phyloP scores from a whole-genome alignment of 2,329 filamentous ascomycete species.

The Fusarium vanettenii region DNA sequence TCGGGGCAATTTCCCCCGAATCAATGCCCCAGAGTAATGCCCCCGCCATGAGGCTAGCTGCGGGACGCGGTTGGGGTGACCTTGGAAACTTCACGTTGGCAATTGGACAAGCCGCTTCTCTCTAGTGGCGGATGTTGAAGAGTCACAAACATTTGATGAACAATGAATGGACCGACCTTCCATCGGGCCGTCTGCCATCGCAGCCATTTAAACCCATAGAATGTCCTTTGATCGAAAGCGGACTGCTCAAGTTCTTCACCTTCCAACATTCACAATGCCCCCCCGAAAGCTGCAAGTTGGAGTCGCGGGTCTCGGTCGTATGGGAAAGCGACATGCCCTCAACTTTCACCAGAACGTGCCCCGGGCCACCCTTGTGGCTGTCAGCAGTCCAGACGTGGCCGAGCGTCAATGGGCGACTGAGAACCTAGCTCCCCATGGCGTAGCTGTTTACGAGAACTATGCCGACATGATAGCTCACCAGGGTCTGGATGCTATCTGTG shows the following conservation, averaged over 20 bases:
- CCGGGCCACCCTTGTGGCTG: slow-evolving; percentile 61
- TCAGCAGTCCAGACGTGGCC: slow-evolving; percentile 57
- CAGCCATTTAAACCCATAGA: neutral
- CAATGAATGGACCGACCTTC: neutral
- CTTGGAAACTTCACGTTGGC: neutral
- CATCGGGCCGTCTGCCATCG: neutral
- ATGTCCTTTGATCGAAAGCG: neutral
- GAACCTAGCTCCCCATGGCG: slow-evolving; percentile 56
- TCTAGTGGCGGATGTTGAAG: neutral
- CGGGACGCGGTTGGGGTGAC: neutral
- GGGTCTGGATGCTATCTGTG: slow-evolving; percentile 55
- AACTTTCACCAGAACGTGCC: slow-evolving; percentile 59
- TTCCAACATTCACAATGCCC: neutral
- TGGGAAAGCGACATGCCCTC: slow-evolving; percentile 63
- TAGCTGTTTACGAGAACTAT: slow-evolving; percentile 58
- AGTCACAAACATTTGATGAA: neutral
- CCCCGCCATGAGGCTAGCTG: neutral
- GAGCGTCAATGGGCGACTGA: slow-evolving; percentile 58
- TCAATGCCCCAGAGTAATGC: neutral
- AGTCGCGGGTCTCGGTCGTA: slow-evolving; percentile 63
- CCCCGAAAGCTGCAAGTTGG: slow-evolving; percentile 54
- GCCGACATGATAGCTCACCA: slow-evolving; percentile 56
- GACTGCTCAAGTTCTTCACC: neutral
- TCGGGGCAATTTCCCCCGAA: neutral
- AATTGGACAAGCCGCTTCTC: neutral